Evolutionary conservation across 768 basidiomycete genomes (phyloP).

Genomic region (Suillus lakei): DNA sequence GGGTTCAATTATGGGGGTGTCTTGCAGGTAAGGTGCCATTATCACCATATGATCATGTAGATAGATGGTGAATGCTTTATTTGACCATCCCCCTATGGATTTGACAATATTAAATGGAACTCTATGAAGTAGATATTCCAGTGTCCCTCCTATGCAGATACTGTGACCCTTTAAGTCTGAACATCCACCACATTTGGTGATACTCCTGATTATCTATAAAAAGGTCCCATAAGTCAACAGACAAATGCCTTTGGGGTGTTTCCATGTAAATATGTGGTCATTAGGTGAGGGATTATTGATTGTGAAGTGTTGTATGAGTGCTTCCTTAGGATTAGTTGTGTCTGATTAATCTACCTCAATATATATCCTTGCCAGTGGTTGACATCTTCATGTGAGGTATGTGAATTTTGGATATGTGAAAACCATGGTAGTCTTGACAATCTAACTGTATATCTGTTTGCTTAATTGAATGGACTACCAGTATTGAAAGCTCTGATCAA

Average conservation of each 20-base stretch:
- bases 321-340: neutral
- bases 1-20: constrained; percentile 11
- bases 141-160: constrained; percentile 34
- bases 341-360: neutral
- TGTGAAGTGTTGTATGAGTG: neutral
- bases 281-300: neutral
- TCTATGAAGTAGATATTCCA: constrained; percentile 31
- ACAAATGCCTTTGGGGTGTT: constrained; percentile 8
- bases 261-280: constrained; percentile 37
- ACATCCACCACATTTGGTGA: constrained; percentile 9
- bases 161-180: constrained; percentile 28
- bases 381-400: neutral
- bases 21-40: constrained; percentile 32
- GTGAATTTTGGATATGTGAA: neutral
- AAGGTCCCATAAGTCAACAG: constrained; percentile 34
- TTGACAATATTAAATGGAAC: constrained; percentile 38
- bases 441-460: neutral
- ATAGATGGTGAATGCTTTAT: constrained; percentile 36
- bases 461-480: neutral
- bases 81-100: constrained; percentile 38
- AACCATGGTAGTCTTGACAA: neutral
- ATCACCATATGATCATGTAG: constrained; percentile 33
- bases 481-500: neutral
- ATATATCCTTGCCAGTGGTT: neutral
- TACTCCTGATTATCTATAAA: constrained; percentile 19